Evolutionary conservation across 805 yeast genomes (phyloP), one percentile per base, ranked within the genome.

Genomic region (Candida orba): DNA sequence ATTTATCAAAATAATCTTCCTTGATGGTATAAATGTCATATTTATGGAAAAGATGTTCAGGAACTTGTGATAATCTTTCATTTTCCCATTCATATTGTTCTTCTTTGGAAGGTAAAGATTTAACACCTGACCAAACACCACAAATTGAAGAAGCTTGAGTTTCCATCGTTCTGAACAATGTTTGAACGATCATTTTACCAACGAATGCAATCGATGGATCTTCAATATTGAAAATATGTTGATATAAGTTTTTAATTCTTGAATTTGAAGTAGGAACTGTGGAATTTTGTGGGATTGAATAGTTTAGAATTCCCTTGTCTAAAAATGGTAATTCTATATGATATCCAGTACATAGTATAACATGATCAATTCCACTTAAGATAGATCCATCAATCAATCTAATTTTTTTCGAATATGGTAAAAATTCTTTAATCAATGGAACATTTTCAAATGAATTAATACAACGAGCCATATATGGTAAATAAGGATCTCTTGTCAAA

Each of bases 401-500:
- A 37, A 56, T 58, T 38, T 50, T 51, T 25, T 47, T 51, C 8
- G 60, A 60, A 23, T 58, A 62, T 43, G 65, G 49, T 25, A 59
- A 44, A 38, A 56, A 50, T 43, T 59, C 53, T 25, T 63, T 42
- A 30, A 64, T 50, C 34, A 59, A 45, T 14, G 54, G 56, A 48
- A 25, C 64, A 61, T 20, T 67, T 17, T 43, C 43, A 41, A 60
- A 57, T 4, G 53, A 42, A 4, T 48, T 40, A 6, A 55, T 48
- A 34, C 58, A 54, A 25, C 60, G 49, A 7, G 71, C 57, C 42
- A 73, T 72, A 8, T 55, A 59, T 27, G 67, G 63, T 20, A 72
- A 52, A 67, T 72, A 71, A 36, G 55, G 64, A 51, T 84, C 90
- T 10, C 67, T 65, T 20, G 73, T 79, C 82, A 90, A 79, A 50